Conservation (phyloP, 1,284 basidiomycete genomes). For the Xerocomus cyaneibrunnescens region DNA sequence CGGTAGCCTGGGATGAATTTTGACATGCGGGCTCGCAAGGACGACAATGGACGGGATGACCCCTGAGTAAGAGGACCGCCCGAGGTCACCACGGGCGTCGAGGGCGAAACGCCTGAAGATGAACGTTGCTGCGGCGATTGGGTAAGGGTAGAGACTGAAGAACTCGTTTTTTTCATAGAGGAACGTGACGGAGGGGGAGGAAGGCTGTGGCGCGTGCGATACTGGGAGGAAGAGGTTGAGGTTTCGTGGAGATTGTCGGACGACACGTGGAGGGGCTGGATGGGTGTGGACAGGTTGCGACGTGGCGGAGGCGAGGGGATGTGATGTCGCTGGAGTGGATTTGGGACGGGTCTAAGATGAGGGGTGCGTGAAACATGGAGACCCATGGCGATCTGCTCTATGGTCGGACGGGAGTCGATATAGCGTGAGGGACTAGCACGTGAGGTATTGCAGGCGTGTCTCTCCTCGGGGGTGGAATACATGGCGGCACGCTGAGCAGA, state of each 20-base stretch:
- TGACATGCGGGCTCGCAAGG: constrained; percentile 49
- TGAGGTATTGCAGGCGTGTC: constrained; percentile 28
- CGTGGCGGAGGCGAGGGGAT: constrained; percentile 20
- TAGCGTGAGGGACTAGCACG: constrained; percentile 42
- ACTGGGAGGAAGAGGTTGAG: constrained; percentile 26
- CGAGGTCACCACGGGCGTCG: constrained; percentile 51
- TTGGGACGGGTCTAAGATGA: constrained; percentile 48
- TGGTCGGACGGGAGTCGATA: constrained; percentile 54
- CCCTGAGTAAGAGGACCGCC: constrained; percentile 39
- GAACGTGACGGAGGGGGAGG: constrained; percentile 57
- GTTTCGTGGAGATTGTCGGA: constrained; percentile 24
- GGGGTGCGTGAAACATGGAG: constrained; percentile 71
- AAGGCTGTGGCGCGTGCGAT: constrained; percentile 35
- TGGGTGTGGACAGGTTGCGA: constrained; percentile 17
- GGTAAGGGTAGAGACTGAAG: constrained; percentile 31
- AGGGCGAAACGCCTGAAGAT: constrained; percentile 42
- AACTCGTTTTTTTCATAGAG: constrained; percentile 56
- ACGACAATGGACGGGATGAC: constrained; percentile 40
- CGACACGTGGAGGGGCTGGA: constrained; percentile 2
- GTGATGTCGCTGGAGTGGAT: constrained; percentile 19
- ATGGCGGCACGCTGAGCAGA: constrained; percentile 38
- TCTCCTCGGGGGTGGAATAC: constrained; percentile 56
- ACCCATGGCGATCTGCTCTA: constrained; percentile 75
- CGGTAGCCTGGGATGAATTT: constrained; percentile 48
- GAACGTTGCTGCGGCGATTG: constrained; percentile 38